A percentile compares a stretch with the other conserved stretches of the same genome.
Evolutionary conservation across 768 basidiomycete species (phyloP).

Genomic region (Phanerodontia chrysosporium): DNA sequence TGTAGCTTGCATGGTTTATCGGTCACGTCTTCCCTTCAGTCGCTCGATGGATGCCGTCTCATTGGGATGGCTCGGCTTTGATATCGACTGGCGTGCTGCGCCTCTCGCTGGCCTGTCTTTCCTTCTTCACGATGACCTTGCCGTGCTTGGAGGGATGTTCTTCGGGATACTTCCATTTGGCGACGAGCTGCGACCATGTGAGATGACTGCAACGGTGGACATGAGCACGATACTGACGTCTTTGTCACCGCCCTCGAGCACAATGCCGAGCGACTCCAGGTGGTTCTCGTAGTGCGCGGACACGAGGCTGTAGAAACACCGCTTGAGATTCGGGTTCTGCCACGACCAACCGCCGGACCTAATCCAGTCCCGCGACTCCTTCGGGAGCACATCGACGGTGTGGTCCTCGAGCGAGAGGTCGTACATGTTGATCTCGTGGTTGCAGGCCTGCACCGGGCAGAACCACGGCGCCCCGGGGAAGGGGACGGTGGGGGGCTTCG

Average conservation of each 20-base stretch:
- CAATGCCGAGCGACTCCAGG: neutral
- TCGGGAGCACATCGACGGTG: neutral
- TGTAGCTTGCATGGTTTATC: neutral
- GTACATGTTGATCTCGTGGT: neutral
- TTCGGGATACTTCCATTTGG: neutral
- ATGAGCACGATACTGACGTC: neutral
- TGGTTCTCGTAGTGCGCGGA: neutral
- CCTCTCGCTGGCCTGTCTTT: neutral
- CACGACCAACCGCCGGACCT: neutral
- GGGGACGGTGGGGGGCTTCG: neutral
- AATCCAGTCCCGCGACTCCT: neutral
- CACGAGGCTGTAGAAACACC: neutral
- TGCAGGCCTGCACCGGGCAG: neutral
- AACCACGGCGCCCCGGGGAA: neutral
- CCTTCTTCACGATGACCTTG: neutral
- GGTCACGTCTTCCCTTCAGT: too few relatives aligned
- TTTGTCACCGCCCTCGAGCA: neutral
- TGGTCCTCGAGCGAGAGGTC: neutral
- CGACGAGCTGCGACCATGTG: neutral
- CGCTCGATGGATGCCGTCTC: too few relatives aligned
- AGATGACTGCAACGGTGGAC: neutral
- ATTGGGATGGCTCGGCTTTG: neutral
- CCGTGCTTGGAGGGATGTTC: neutral
- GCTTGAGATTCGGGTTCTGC: neutral
- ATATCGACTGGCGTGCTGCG: neutral